Base-by-base conservation (phyloP, 2,329 filamentous ascomycete species). In the Fusarium miscanthi region DNA sequence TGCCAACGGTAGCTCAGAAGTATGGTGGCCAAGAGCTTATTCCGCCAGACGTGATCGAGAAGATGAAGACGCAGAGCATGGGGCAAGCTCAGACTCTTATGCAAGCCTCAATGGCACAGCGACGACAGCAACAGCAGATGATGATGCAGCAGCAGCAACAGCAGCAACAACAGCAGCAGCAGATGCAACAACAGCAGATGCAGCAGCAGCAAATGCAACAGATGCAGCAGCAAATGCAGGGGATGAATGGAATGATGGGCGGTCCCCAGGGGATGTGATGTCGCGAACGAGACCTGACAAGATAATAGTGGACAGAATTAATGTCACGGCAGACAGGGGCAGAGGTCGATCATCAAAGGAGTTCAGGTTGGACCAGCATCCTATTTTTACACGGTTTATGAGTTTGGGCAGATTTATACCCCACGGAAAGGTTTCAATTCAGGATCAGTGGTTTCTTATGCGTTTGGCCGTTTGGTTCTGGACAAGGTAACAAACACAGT, bases 181-280 rank as follows among this genome's bases (percentile, higher is more conserved):
- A 78, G 40, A 73, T 74, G 49, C 74, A 75, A 8, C 69, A 72
- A 14, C 59, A 67, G 41, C 73, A 75, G 16, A 48, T 74, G 60
- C 73, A 75, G 13, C 78, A 80, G 30, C 77, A 80, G 37, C 73
- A 77, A 23, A 63, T 75, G 45, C 74, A 63, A 31, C 74, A 76
- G n/a, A 60, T 75, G 65, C 74, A 76, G n/a, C 73, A 75, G 42
- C 73, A 75, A 33, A 73, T 76, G 70, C 74, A 76, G 27, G 72
- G 73, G 35, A 74, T 75, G 72, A 74, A 85, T 59, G 83, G 84
- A 31, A 88, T 89, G 84, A 87, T 87, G 85, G 84, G 84, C 16
- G 84, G 84, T 17, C 82, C 82, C 25, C 85, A 87, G 72, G 85
- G 84, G 42, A 86, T 87, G 84, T 86, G 81, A 77, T 53, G 54